A percentile compares a stretch with the other conserved stretches of the same genome.
phyloP scores from a whole-genome alignment of 1,284 basidiomycete species.

The Fomitopsis palustris region DNA sequence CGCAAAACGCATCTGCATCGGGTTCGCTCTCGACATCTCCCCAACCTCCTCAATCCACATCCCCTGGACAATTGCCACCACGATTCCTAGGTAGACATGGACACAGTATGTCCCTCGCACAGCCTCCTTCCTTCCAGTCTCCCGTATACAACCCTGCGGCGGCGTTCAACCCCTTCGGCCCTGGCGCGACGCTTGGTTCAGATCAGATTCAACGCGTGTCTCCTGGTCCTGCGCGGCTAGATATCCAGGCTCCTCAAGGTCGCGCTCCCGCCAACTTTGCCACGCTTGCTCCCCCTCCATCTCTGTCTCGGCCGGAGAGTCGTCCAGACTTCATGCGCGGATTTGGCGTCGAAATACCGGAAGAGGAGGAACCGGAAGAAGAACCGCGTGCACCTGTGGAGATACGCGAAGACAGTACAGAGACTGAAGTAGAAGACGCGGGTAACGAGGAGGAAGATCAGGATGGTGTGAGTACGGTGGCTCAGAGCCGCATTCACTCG shows the following conservation, averaged over 20 bases:
- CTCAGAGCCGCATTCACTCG: conserved; percentile 56
- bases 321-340: conserved; percentile 72
- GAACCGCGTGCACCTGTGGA: conserved; percentile 9
- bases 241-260: conserved; percentile 58
- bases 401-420: conserved; percentile 26
- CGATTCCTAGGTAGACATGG: conserved; percentile 56
- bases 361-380: conserved; percentile 41
- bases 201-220: conserved; percentile 37
- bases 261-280: conserved; percentile 47
- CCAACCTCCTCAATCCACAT: conserved; percentile 52
- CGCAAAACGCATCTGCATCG: conserved; percentile 50
- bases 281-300: conserved; percentile 43
- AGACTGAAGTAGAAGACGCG: conserved; percentile 28
- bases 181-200: conserved; percentile 46
- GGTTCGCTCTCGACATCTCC: conserved; percentile 63
- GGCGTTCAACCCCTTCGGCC: conserved; percentile 61
- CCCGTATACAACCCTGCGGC: conserved; percentile 39
- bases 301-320: conserved; percentile 44
- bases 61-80: conserved; percentile 43
- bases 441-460: conserved; percentile 33
- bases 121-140: conserved; percentile 37
- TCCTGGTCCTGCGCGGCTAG: conserved; percentile 18
- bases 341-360: conserved; percentile 75
- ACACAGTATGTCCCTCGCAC: conserved; percentile 68
- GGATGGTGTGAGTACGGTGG: conserved; percentile 41